Percentiles rank a stretch among this genome's conserved stretches.
Evolutionary conservation across 140 eudicot genomes (phyloP).

Genomic region (Erigeron philadelphicus): DNA sequence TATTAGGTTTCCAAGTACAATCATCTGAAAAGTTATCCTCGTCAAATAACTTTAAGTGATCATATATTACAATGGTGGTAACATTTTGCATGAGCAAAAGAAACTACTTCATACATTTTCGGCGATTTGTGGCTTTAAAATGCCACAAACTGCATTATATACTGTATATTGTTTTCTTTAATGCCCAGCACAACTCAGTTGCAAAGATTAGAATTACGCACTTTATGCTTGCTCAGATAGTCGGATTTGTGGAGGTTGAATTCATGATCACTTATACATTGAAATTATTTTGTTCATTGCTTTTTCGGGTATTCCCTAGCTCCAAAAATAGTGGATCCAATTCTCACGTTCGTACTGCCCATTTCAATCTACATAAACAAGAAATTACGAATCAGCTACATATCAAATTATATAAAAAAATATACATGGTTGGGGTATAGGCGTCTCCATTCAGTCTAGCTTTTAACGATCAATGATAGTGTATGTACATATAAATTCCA

Average conservation of each 20-base stretch:
- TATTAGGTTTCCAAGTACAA: too few species aligned
- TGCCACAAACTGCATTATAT: neutral
- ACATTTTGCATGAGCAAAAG: neutral
- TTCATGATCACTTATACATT: neutral
- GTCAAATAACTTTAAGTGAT: neutral
- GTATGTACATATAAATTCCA: too few species aligned
- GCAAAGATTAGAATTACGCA: neutral
- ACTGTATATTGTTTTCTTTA: neutral
- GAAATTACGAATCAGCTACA: neutral
- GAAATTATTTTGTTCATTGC: slow-evolving; percentile 28
- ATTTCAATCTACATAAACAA: slow-evolving; percentile 66
- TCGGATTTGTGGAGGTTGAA: neutral
- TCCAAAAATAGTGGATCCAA: slow-evolving; percentile 95
- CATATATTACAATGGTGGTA: neutral
- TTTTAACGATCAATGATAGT: too few species aligned
- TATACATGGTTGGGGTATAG: neutral
- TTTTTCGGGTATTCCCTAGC: slow-evolving; percentile 83
- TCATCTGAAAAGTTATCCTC: too few species aligned
- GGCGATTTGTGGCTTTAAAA: neutral
- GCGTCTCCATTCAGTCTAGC: neutral
- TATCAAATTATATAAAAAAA: neutral
- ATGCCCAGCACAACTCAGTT: neutral
- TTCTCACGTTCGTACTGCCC: slow-evolving; percentile 92
- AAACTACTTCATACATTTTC: neutral
- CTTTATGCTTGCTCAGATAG: slow-evolving; percentile 17